Percentiles rank a stretch among this genome's conserved stretches.
Conservation (phyloP, 1,139 yeast genomes). For the Diutina rugosa region DNA sequence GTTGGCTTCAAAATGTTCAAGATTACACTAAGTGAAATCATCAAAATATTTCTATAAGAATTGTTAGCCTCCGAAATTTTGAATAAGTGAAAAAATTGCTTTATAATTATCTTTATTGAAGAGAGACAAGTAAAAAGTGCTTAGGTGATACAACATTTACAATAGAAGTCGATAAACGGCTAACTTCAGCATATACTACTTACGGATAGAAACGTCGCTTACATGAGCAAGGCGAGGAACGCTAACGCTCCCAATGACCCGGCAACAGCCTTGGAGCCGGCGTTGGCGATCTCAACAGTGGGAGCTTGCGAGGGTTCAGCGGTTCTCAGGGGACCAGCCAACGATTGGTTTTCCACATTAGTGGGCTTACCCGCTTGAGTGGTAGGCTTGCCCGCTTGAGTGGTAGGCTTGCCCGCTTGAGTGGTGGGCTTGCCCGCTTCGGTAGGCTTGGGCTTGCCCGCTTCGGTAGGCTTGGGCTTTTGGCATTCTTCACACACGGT, state of each 20-base stretch:
- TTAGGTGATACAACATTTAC: too few relatives aligned
- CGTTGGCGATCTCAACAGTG: background rate
- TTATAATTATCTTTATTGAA: too few relatives aligned
- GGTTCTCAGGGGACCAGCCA: background rate
- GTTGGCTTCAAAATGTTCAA: too few relatives aligned
- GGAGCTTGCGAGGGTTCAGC: background rate
- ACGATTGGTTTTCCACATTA: background rate
- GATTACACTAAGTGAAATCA: too few relatives aligned
- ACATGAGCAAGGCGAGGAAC: background rate
- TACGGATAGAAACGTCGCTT: background rate
- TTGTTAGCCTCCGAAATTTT: too few relatives aligned
- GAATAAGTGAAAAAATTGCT: too few relatives aligned
- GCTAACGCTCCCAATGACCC: background rate
- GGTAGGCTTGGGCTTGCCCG: background rate
- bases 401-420: background rate
- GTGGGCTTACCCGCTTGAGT: background rate
- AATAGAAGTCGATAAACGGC: too few relatives aligned
- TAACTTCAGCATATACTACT: too few relatives aligned
- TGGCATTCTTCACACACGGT: background rate
- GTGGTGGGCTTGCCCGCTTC: background rate
- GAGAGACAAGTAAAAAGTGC: too few relatives aligned
- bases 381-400: background rate
- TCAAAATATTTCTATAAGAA: too few relatives aligned
- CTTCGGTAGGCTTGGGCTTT: background rate
- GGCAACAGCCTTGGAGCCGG: background rate